Conservation (phyloP, 495 filamentous ascomycete species). For the Neurospora sp. region DNA sequence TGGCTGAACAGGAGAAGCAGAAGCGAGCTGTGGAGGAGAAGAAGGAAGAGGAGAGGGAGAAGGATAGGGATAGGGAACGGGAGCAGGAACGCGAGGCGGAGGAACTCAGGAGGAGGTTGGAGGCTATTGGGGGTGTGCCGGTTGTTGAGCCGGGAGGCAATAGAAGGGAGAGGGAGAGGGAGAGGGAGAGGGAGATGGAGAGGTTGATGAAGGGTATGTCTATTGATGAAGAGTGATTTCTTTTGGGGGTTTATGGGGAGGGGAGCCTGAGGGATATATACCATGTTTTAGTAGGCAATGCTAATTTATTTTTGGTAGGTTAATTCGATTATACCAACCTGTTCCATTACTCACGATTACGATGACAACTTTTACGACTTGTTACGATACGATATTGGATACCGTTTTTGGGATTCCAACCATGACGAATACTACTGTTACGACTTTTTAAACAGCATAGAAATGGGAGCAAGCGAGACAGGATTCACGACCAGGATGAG, state of each 20-base stretch:
- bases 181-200: constrained; percentile 6
- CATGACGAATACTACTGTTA: background rate
- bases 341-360: background rate
- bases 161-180: constrained; percentile 5
- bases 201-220: constrained; percentile 2
- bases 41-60: constrained; percentile 4
- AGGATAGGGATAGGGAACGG: constrained; percentile 17
- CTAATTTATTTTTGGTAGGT: background rate
- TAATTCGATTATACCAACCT: background rate
- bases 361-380: background rate
- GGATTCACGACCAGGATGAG: background rate
- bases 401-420: background rate
- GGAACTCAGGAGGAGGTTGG: constrained; percentile 26
- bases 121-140: constrained; percentile 29
- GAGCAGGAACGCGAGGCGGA: constrained; percentile 21
- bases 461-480: background rate
- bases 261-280: background rate
- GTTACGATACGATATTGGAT: background rate
- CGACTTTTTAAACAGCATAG: background rate
- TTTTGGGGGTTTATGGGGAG: background rate
- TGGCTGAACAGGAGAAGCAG: constrained; percentile 49
- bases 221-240: background rate
- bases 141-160: constrained; percentile 9
- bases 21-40: constrained; percentile 29
- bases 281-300: background rate